A percentile compares a stretch with the other conserved stretches of the same genome.
Conservation (phyloP, 306 rosid species). For the Cicer judaicum region DNA sequence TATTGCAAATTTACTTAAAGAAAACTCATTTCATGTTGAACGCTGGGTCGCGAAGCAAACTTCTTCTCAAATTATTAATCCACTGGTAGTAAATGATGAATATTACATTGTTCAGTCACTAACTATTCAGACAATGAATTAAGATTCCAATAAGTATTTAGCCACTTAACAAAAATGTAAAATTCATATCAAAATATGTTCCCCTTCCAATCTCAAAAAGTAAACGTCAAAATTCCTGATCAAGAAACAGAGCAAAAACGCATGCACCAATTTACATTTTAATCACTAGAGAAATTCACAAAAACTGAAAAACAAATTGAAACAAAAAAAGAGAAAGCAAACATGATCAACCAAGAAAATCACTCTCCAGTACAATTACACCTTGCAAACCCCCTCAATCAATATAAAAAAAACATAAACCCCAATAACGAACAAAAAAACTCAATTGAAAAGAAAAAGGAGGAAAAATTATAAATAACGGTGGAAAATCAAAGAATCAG, state of each 20-base stretch:
- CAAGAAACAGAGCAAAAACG: constrained; percentile 25
- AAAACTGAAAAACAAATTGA: not conserved
- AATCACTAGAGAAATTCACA: not conserved
- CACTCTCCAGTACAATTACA: constrained; percentile 33
- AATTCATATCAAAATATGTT: not conserved
- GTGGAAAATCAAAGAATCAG: not conserved
- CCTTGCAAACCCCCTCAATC: constrained; percentile 29
- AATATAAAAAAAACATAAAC: constrained; percentile 37
- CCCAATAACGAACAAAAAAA: constrained; percentile 37
- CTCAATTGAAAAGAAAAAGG: not conserved
- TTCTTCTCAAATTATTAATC: not conserved
- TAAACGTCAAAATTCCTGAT: constrained; percentile 17
- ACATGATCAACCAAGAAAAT: constrained; percentile 28
- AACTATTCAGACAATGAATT: too few species aligned
- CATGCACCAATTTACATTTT: constrained; percentile 10
- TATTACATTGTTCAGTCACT: not conserved
- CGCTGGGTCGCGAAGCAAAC: not conserved
- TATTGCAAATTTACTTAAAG: not conserved
- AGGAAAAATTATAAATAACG: not conserved
- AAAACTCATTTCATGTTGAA: not conserved
- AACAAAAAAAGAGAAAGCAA: not conserved
- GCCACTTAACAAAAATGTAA: not conserved
- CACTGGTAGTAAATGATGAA: not conserved
- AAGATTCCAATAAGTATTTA: not conserved
- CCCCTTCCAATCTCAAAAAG: constrained; percentile 16